A percentile compares a stretch with the other conserved stretches of the same genome.
These are phyloP conservation scores for Eucalyptus erythrocorys DNA, from an alignment of 345 rosid genomes.

Conservation along the genomic window DNA sequence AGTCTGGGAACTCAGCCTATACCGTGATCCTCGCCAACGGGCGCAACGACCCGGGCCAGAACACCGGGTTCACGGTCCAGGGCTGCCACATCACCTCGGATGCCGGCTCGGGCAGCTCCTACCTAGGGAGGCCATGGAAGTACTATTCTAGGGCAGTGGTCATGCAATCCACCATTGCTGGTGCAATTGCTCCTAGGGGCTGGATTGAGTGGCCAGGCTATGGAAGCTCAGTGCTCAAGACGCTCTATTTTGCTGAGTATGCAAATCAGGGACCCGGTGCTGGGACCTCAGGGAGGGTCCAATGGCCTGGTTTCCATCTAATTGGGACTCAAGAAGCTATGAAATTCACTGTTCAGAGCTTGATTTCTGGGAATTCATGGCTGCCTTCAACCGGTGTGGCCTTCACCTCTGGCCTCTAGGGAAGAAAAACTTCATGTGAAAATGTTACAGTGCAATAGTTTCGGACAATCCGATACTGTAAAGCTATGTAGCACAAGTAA, in stretches of 20 bases:
- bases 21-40: slow-evolving; percentile 54
- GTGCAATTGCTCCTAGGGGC: slow-evolving; percentile 29
- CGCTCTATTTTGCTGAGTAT: slow-evolving; percentile 42
- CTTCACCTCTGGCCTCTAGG: slow-evolving; percentile 33
- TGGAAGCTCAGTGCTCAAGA: slow-evolving; percentile 2
- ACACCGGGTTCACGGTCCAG: slow-evolving; percentile 64
- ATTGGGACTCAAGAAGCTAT: slow-evolving; percentile 26
- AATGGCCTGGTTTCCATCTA: slow-evolving; percentile 41
- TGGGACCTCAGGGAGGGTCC: slow-evolving; percentile 19
- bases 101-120: slow-evolving; percentile 14
- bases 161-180: slow-evolving; percentile 56
- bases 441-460: not conserved
- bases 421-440: not conserved
- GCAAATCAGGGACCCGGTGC: slow-evolving; percentile 37
- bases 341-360: slow-evolving; percentile 27
- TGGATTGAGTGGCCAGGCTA: slow-evolving; percentile 70
- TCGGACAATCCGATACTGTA: not conserved
- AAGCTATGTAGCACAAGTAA: not conserved
- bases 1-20: slow-evolving; percentile 7
- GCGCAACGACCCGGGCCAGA: slow-evolving; percentile 55
- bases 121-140: slow-evolving; percentile 82
- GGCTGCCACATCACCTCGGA: slow-evolving; percentile 27
- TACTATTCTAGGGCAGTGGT: slow-evolving; percentile 55
- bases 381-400: slow-evolving; percentile 53
- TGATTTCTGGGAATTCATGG: slow-evolving; percentile 43